Conservation (phyloP, 257 asterid species). For the Striga asiatica region DNA sequence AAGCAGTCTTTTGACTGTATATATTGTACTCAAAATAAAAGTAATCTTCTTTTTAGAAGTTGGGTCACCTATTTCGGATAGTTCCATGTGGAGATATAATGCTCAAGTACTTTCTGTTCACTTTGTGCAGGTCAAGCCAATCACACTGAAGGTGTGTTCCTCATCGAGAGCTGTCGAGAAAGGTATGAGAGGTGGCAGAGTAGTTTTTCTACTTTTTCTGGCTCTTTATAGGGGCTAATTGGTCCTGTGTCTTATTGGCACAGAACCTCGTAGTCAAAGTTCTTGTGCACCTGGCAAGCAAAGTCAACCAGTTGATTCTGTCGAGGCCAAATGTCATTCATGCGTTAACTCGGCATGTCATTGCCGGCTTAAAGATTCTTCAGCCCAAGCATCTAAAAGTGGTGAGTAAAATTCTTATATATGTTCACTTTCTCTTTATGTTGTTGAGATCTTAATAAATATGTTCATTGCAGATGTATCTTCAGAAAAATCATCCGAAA, state of each 20-base stretch:
- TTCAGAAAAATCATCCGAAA: slow-evolving; percentile 27
- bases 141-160: slow-evolving; percentile 15
- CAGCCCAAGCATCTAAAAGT: slow-evolving; percentile 23
- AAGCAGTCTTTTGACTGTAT: neutral
- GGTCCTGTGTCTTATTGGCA: slow-evolving; percentile 23
- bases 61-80: neutral
- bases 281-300: slow-evolving; percentile 19
- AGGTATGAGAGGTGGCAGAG: slow-evolving; percentile 30
- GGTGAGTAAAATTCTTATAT: slow-evolving; percentile 30
- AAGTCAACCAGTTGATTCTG: slow-evolving; percentile 17
- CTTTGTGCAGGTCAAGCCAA: slow-evolving; percentile 36
- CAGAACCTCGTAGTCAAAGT: slow-evolving; percentile 24
- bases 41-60: neutral
- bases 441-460: neutral
- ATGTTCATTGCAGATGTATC: slow-evolving; percentile 24
- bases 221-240: slow-evolving; percentile 26
- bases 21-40: neutral
- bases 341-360: slow-evolving; percentile 21
- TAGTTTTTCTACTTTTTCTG: slow-evolving; percentile 23
- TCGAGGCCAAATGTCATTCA: slow-evolving; percentile 27
- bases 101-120: slow-evolving; percentile 7
- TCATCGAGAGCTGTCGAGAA: slow-evolving; percentile 20
- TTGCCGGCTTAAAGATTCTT: slow-evolving; percentile 22
- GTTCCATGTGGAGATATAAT: neutral
- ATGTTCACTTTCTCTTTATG: neutral